These are phyloP conservation scores for Ephemerocybe angulata DNA, from an alignment of 768 basidiomycete genomes.

Conservation along the genomic window DNA sequence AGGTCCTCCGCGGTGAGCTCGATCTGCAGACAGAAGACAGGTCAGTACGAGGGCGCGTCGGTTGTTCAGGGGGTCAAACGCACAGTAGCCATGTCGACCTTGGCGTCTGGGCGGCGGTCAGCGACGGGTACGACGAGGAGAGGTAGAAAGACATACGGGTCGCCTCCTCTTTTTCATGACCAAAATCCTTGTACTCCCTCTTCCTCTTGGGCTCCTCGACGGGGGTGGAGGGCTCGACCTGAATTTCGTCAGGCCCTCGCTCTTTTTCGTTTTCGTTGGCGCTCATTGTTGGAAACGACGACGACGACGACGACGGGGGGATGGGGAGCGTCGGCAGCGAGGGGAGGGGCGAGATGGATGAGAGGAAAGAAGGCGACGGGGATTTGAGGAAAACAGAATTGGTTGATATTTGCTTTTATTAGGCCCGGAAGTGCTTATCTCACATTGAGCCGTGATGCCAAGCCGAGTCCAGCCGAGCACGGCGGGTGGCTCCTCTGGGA, in stretches of 20 bases:
- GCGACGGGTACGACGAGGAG: constrained; percentile 13
- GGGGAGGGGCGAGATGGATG: constrained; percentile 7
- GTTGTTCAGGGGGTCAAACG: constrained; percentile 12
- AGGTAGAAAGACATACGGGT: constrained; percentile 49
- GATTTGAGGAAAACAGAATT: constrained; percentile 11
- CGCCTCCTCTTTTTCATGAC: constrained; percentile 63
- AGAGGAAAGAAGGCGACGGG: constrained; percentile 5
- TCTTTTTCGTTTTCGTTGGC: constrained; percentile 50
- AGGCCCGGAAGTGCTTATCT: constrained; percentile 4
- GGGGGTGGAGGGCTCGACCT: constrained; percentile 24
- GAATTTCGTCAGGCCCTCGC: constrained; percentile 53
- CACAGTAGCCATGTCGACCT: constrained; percentile 80
- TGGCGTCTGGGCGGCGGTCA: constrained; percentile 52
- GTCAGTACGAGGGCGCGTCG: not conserved
- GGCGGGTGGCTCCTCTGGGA: not conserved
- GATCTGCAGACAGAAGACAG: constrained; percentile 41
- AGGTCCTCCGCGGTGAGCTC: constrained; percentile 88
- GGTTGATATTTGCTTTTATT: constrained; percentile 10
- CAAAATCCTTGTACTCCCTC: constrained; percentile 85
- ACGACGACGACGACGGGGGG: constrained; percentile 5
- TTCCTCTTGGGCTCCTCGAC: constrained; percentile 45
- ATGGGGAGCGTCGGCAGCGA: constrained; percentile 1
- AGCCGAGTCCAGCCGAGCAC: not conserved
- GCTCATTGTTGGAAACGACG: constrained; percentile 13
- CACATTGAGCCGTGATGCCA: constrained; percentile 8